These are phyloP conservation scores for Arbutus unedo DNA, from an alignment of 148 eudicot species.

Conservation along the genomic window DNA sequence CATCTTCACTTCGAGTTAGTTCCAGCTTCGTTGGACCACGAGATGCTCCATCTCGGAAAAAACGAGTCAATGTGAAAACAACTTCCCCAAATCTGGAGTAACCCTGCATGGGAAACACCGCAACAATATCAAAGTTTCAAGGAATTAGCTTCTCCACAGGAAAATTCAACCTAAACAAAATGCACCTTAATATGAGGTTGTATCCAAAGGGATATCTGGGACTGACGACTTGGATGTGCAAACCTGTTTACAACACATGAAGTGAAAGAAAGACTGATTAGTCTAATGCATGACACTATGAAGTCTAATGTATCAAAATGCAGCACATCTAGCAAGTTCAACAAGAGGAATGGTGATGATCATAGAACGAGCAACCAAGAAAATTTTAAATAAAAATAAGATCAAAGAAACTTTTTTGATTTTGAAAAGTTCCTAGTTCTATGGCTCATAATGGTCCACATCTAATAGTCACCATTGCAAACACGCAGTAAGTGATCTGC, in stretches of 20 bases:
- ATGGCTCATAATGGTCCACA: background rate
- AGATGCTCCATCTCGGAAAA: slow-evolving; percentile 66
- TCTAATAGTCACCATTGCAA: background rate
- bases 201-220: slow-evolving; percentile 90
- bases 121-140: background rate
- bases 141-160: background rate
- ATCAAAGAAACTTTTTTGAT: no score
- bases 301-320: background rate
- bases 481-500: background rate
- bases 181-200: slow-evolving; percentile 91
- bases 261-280: slow-evolving; percentile 11
- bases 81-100: slow-evolving; percentile 87
- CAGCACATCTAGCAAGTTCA: slow-evolving; percentile 1
- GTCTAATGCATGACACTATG: background rate
- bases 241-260: slow-evolving; percentile 48
- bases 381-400: background rate
- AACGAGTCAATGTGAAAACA: slow-evolving; percentile 85
- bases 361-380: background rate
- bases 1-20: slow-evolving; percentile 25
- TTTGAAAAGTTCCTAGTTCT: background rate
- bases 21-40: slow-evolving; percentile 54
- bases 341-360: background rate
- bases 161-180: slow-evolving; percentile 14
- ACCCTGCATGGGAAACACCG: slow-evolving; percentile 52
- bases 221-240: slow-evolving; percentile 64